These are phyloP conservation scores for Alternaria sp. DNA, from an alignment of 2,329 filamentous ascomycete species.

Conservation along the genomic window DNA sequence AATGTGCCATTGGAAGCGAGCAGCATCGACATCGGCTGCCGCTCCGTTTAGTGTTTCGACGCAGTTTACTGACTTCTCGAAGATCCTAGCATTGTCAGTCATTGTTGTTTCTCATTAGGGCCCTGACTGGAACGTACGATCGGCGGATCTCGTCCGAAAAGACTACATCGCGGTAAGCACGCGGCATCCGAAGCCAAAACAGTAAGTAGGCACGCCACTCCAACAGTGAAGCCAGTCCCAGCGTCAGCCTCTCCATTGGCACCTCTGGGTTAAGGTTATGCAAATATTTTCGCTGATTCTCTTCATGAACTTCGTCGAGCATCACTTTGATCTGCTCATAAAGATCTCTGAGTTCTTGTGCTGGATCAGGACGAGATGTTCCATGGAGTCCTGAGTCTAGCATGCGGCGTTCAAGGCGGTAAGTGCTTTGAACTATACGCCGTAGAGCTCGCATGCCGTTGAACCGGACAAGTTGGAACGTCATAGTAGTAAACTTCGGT, in stretches of 20 bases:
- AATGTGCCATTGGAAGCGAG: conserved; percentile 50
- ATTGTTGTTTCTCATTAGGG: background rate
- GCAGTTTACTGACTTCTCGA: conserved; percentile 48
- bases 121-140: conserved; percentile 32
- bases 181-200: conserved; percentile 50
- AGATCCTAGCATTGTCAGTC: conserved; percentile 35
- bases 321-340: conserved; percentile 47
- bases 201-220: conserved; percentile 49
- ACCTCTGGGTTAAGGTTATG: conserved; percentile 40
- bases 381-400: conserved; percentile 43
- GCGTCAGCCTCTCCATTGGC: conserved; percentile 39
- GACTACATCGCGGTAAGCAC: conserved; percentile 45
- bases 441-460: conserved; percentile 44
- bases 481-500: conserved; percentile 43
- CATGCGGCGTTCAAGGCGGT: conserved; percentile 46
- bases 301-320: conserved; percentile 45
- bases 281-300: conserved; percentile 42
- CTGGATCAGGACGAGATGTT: conserved; percentile 42
- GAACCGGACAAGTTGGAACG: conserved; percentile 46
- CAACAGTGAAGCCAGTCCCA: conserved; percentile 41
- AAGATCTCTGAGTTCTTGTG: conserved; percentile 41
- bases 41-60: conserved; percentile 47
- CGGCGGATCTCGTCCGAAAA: conserved; percentile 44
- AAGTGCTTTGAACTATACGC: conserved; percentile 46
- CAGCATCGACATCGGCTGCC: conserved; percentile 43